Base-by-base conservation (phyloP, 352 stramenopile species). In the Phytopythium aichiense region DNA sequence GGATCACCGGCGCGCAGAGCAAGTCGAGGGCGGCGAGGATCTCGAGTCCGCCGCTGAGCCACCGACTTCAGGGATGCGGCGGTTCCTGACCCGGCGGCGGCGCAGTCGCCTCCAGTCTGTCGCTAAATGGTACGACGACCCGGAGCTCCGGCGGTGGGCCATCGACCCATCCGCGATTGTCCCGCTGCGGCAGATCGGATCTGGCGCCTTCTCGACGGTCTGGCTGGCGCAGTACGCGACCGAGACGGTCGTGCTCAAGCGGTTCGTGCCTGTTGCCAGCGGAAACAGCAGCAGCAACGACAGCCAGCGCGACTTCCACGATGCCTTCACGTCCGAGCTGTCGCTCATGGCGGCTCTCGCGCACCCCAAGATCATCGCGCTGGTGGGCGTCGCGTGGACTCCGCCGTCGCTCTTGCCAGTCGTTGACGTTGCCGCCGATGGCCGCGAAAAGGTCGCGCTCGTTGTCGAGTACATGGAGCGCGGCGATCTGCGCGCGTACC, bases 291-390 rank as follows among this genome's bases (percentile, higher is more conserved):
- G 35, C 7, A 52, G 55, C 42, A 18, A n/a, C 40, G 66, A 28
- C 46, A 70, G 42, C 61, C 25, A 62, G 23, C 48, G n/a, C 45
- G 57, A 57, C 20, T 69, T 81, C 64, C 37, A 30, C 37, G 43
- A 66, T 49, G 22, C 78, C 67, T 94, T 96, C 60, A 58, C 91
- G 15, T 71, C 75, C 15, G 84, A 94, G 33, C 88, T 96, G 52
- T 76, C 76, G 38, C 78, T 91, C 52, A 66, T 93, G 23, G 77
- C 67, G 2, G 69, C 69, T 0, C 54, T 95, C 18, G 70, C 74
- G 13, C 87, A 96, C 45, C 79, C 83, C 8, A 91, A 91, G 57
- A 92, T 96, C 23, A 65, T 95, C 18, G 67, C 79, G 22, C 89
- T 96, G 45, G 66, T 93, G n/a, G 88, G 88, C 8, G 81, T 91